A percentile compares a stretch with the other conserved stretches of the same genome.
phyloP scores from a whole-genome alignment of 495 filamentous ascomycete species.

The Penicillium soppii region DNA sequence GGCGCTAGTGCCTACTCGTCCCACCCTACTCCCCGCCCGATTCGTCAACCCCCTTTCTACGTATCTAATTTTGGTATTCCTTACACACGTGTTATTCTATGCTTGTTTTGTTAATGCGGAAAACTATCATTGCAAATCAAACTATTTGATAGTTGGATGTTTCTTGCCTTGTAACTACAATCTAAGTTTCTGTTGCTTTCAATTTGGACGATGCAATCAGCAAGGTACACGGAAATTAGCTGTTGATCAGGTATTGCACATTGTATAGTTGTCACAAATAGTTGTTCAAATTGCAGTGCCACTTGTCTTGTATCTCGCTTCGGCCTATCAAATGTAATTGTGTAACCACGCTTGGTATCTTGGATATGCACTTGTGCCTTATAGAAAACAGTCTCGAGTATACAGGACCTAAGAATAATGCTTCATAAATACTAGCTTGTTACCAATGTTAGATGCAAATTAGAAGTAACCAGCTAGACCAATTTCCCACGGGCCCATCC shows the following conservation, averaged over 20 bases:
- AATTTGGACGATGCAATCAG: background rate
- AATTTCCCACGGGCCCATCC: conserved; percentile 11
- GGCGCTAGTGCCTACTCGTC: conserved; percentile 12
- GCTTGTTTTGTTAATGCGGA: background rate
- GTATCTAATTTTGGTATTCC: background rate
- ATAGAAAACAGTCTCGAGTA: background rate
- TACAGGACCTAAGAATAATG: background rate
- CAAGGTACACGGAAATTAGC: background rate
- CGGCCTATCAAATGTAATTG: background rate
- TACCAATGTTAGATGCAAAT: background rate
- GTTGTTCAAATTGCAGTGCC: background rate
- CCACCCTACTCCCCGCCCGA: conserved; percentile 4
- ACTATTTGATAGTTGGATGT: background rate
- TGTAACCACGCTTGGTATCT: background rate
- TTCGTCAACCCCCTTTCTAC: conserved; percentile 23
- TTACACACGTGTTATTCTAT: conserved; percentile 8
- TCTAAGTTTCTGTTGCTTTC: background rate
- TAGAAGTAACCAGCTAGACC: background rate
- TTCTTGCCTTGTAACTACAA: background rate
- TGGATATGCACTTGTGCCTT: background rate
- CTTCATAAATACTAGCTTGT: conserved; percentile 3
- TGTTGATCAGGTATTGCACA: background rate
- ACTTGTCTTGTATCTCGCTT: background rate
- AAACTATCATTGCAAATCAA: background rate
- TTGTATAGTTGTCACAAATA: background rate